Evolutionary conservation across 2,329 filamentous ascomycete species (phyloP), one percentile per base, ranked within the genome.

Genomic region (Fusarium avenaceum): DNA sequence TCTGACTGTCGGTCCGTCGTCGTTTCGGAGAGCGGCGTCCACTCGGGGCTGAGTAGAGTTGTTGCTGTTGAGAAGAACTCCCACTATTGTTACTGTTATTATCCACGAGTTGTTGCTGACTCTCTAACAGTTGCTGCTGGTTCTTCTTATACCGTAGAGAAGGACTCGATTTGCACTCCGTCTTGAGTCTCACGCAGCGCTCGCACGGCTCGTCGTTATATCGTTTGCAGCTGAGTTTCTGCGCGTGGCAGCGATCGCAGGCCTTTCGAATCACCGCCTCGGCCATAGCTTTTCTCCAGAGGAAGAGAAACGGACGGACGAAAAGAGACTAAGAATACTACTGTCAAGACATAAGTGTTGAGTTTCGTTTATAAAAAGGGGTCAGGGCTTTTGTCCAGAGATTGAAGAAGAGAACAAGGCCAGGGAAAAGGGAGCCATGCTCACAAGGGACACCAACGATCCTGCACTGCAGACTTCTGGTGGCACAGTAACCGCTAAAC

Each of bases 221-320:
- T 49, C 82, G 78, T 69, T 80, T 83, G 74, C 81, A 84, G 65
- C 79, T 80, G 59, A 84, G 76, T 71, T 84, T 84, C 69, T 83
- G 81, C 19, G 72, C 72, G 67, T 84, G 82, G 68, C 82, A 84
- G 63, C 81, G 79, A 71, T 84, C 81, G 73, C 82, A 84, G 57
- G 82, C 82, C 57, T 80, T 82, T 57, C 82, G 79, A 64, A 77
- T 80, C 61, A 76, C 70, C 52, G 72, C 75, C 62, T 80, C 79
- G 67, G 77, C 70, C 79, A 80, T 80, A 71, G 68, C 75, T 69
- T 69, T 73, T 67, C 57, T 33, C 11, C n/a, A 30, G 19, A 14
- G 30, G 28, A 22, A 14, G 10, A 26, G 26, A 26, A 6, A 61
- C 72, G 40, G n/a, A 14, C 35, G 22, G 60, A 57, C 68, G 70